A percentile compares a stretch with the other conserved stretches of the same genome.
Evolutionary conservation across 75 land plant genomes (phyloP).

Genomic region (Isoetes taiwanensis): DNA sequence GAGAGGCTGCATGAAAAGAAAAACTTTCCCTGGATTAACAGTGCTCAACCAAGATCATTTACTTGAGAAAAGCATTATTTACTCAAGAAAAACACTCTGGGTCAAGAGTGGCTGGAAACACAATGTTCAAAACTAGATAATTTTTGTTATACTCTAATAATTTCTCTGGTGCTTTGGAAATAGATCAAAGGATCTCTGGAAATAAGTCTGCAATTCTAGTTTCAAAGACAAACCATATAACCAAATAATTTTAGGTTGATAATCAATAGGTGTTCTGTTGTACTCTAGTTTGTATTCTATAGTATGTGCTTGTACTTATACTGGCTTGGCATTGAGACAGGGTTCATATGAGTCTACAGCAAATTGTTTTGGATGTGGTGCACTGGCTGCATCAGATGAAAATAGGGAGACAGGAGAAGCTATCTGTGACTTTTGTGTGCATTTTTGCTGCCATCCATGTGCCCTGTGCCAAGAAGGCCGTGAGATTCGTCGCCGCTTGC

Average conservation of each 20-base stretch:
- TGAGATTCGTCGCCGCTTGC: constrained; percentile 68
- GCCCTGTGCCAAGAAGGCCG: constrained; percentile 86
- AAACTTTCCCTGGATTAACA: too few relatives aligned
- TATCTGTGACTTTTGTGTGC: constrained; percentile 53
- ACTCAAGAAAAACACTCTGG: too few relatives aligned
- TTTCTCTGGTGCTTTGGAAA: too few relatives aligned
- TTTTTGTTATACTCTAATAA: too few relatives aligned
- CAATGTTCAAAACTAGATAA: too few relatives aligned
- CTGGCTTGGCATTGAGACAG: constrained; percentile 24
- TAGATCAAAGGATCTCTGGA: too few relatives aligned
- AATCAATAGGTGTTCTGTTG: neutral
- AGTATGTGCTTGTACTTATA: neutral
- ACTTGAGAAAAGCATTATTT: too few relatives aligned
- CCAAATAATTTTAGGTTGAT: neutral
- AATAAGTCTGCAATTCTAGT: too few relatives aligned
- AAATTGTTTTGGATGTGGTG: constrained; percentile 56
- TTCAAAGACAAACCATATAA: too few relatives aligned
- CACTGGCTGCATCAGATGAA: constrained; percentile 21
- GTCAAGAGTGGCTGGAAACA: too few relatives aligned
- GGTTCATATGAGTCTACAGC: constrained; percentile 50
- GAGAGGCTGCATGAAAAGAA: too few relatives aligned
- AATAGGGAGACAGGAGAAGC: constrained; percentile 53
- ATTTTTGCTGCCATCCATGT: constrained; percentile 57
- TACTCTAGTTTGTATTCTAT: neutral
- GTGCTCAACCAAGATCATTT: too few relatives aligned